These are phyloP conservation scores for Pholiota microspora DNA, from an alignment of 768 basidiomycete species.

Conservation along the genomic window DNA sequence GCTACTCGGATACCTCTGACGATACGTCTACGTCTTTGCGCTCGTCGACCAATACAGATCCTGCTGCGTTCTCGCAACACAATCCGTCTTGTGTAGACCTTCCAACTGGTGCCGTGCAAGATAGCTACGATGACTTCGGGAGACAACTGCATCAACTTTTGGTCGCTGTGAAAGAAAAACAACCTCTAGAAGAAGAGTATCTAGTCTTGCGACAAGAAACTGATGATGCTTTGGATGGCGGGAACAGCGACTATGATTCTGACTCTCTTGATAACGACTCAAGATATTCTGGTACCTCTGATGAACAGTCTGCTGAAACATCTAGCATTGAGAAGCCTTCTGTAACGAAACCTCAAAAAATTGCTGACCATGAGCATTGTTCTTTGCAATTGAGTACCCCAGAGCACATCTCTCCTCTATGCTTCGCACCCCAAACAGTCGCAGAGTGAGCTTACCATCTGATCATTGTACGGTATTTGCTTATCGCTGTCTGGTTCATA, in stretches of 20 bases:
- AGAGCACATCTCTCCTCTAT: background rate
- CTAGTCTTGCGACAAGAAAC: background rate
- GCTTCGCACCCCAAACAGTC: background rate
- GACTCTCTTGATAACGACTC: background rate
- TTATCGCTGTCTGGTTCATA: background rate
- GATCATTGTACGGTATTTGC: background rate
- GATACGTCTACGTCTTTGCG: slow-evolving; percentile 6
- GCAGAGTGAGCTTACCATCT: background rate
- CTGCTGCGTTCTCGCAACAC: background rate
- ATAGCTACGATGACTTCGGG: slow-evolving; percentile 8
- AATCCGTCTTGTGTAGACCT: background rate
- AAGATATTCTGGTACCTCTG: background rate
- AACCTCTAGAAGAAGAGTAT: background rate
- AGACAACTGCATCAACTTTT: slow-evolving; percentile 18
- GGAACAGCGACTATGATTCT: background rate
- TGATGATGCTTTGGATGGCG: background rate
- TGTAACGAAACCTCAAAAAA: background rate
- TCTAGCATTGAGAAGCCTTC: too few relatives aligned
- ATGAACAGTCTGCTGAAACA: background rate
- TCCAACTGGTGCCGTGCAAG: background rate
- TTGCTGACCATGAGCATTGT: background rate
- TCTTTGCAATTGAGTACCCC: background rate
- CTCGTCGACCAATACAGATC: background rate
- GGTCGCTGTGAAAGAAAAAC: slow-evolving; percentile 12
- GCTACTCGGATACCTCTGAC: slow-evolving; percentile 5